Evolutionary conservation across 2,329 filamentous ascomycete species (phyloP), one percentile per base, ranked within the genome.

Genomic region (Colletotrichum sansevieriae): DNA sequence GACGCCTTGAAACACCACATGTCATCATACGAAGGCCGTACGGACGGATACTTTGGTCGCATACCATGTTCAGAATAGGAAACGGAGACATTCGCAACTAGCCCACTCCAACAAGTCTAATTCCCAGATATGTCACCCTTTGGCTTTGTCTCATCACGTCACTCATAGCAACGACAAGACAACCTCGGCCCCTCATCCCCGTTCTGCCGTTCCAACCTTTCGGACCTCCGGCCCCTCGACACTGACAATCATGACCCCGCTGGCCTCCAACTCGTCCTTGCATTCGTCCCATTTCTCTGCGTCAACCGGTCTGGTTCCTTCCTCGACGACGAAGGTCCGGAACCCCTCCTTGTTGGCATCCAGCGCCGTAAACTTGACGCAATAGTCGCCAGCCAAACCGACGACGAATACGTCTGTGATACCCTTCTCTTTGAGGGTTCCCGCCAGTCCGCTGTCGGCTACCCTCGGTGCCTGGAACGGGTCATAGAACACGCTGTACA

Each of bases 401-500:
- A 93, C 94, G 22, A 96, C 88, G 77, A 91, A 98, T 6, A 98
- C 92, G 77, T 97, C 87, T 6, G 92, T 94, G 33, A 97, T 83
- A 0, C 80, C 83, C 15, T 82, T 82, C 3, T 83, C 83, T 59
- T 78, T 84, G 73, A 99, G 78, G 55, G 83, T 75, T 1, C 76
- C 81, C 1, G 85, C 86, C 29, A 98, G 82, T 13, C 90, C 90
- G 74, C 87, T 90, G 74, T 90, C 88, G 29, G 82, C 83, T 13
- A 91, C 83, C 37, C 81, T 81, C 1, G 90, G 89, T 6, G 84
- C 84, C 44, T 80, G 80, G 74, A 98, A 95, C 0, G 93, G 92
- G 76, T 95, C 92, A 70, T 91, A 91, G 75, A 99, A 98, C 0
- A 91, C 94, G 70, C 92, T 95, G 81, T 98, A 98, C 92, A 98